These are phyloP conservation scores for Candida ficus DNA, from an alignment of 805 yeast species.

Conservation along the genomic window DNA sequence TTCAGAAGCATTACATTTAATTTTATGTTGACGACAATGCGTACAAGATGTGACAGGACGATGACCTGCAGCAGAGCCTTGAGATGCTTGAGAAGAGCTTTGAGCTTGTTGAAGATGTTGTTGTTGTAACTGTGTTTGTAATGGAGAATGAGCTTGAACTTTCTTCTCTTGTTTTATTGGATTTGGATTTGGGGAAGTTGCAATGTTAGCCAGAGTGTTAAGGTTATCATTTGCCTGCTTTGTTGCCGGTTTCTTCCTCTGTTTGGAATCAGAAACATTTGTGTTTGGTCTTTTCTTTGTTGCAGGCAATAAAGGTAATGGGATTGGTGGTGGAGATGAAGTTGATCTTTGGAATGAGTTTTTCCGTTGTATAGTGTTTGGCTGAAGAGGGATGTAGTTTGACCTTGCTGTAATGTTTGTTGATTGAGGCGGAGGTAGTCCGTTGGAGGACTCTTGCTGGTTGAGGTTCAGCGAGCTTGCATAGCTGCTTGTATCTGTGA, in stretches of 20 bases:
- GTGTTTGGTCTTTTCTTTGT: constrained; percentile 14
- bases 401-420: not conserved
- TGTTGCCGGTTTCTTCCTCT: constrained; percentile 8
- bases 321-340: constrained; percentile 6
- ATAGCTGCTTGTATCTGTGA: constrained; percentile 25
- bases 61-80: constrained; percentile 45
- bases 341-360: constrained; percentile 1
- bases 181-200: constrained; percentile 6
- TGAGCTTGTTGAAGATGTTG: not conserved
- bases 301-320: constrained; percentile 13
- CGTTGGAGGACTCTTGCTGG: constrained; percentile 1
- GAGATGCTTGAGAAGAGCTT: not conserved
- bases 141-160: constrained; percentile 1
- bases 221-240: constrained; percentile 6
- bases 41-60: constrained; percentile 92
- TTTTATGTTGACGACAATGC: constrained; percentile 91
- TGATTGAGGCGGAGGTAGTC: not conserved
- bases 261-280: not conserved
- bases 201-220: constrained; percentile 13
- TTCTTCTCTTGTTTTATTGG: not conserved
- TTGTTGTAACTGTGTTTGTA: not conserved
- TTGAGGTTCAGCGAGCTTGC: constrained; percentile 18
- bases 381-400: constrained; percentile 6
- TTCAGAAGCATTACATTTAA: constrained; percentile 86
- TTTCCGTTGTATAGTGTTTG: constrained; percentile 1